These are phyloP conservation scores for Rhododendron williamsianum DNA, from an alignment of 148 eudicot species.

Conservation along the genomic window DNA sequence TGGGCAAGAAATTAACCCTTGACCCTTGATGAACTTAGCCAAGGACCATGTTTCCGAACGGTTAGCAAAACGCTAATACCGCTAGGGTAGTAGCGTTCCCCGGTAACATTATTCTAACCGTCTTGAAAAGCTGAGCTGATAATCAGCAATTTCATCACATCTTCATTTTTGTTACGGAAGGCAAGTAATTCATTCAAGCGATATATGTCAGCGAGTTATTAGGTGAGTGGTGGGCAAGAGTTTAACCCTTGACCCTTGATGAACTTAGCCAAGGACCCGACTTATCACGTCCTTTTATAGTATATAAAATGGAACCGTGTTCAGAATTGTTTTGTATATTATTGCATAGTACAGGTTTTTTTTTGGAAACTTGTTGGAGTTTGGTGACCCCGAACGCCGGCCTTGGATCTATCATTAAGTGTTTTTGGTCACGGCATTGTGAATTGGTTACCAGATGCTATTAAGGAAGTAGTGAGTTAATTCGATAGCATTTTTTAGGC, in stretches of 20 bases:
- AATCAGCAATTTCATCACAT: not conserved
- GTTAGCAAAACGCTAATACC: not conserved
- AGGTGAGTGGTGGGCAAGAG: not conserved
- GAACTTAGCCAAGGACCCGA: not conserved
- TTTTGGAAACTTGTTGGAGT: not conserved
- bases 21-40: not conserved
- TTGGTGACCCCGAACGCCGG: not conserved
- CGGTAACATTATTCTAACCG: not conserved
- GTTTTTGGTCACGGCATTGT: not conserved
- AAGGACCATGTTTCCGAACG: not conserved
- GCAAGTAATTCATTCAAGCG: not conserved
- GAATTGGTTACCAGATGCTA: not conserved
- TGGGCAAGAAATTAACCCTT: not conserved
- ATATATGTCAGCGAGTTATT: not conserved
- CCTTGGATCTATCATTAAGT: not conserved
- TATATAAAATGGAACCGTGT: not conserved
- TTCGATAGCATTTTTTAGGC: not conserved
- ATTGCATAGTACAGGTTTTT: not conserved
- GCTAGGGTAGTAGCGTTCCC: not conserved
- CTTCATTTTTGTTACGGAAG: not conserved
- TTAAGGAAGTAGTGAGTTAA: not conserved
- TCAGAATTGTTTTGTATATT: not conserved
- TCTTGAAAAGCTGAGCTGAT: not conserved
- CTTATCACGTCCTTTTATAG: not conserved
- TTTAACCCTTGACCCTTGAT: not conserved